Conservation (phyloP, 176 grass and related monocot species). For the Neostapfia colusana region DNA sequence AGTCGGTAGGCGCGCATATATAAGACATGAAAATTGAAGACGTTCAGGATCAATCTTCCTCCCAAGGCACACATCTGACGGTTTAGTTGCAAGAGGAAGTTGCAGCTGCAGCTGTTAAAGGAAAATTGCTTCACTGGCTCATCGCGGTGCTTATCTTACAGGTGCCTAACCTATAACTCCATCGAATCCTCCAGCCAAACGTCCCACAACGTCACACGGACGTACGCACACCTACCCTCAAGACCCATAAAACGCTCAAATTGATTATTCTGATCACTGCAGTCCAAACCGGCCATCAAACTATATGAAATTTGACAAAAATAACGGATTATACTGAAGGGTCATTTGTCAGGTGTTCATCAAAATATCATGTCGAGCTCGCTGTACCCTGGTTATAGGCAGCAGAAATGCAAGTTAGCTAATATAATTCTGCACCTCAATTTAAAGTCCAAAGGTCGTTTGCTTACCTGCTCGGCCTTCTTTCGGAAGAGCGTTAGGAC, state of each 20-base stretch:
- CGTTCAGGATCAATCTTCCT: too few relatives aligned
- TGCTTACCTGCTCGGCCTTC: constrained; percentile 58
- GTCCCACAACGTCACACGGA: not conserved
- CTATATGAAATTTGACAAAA: not conserved
- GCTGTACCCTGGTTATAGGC: constrained; percentile 22
- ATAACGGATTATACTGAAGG: not conserved
- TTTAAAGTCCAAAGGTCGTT: not conserved
- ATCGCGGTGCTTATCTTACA: not conserved
- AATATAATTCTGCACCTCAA: not conserved
- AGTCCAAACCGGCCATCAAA: not conserved
- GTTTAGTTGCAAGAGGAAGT: too few relatives aligned
- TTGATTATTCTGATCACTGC: not conserved
- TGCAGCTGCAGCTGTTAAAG: not conserved
- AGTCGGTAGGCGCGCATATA: too few relatives aligned
- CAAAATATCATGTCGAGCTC: not conserved
- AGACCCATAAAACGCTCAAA: not conserved
- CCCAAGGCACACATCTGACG: too few relatives aligned
- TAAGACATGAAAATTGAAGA: too few relatives aligned
- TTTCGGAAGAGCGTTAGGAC: constrained; percentile 60
- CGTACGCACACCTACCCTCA: not conserved
- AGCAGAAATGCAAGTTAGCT: constrained; percentile 24
- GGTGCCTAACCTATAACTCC: not conserved
- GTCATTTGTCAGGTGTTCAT: not conserved
- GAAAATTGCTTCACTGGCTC: not conserved
- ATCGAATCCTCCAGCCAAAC: not conserved